These are phyloP conservation scores for Candida sojae DNA, from an alignment of 1,139 yeast genomes.

Conservation along the genomic window DNA sequence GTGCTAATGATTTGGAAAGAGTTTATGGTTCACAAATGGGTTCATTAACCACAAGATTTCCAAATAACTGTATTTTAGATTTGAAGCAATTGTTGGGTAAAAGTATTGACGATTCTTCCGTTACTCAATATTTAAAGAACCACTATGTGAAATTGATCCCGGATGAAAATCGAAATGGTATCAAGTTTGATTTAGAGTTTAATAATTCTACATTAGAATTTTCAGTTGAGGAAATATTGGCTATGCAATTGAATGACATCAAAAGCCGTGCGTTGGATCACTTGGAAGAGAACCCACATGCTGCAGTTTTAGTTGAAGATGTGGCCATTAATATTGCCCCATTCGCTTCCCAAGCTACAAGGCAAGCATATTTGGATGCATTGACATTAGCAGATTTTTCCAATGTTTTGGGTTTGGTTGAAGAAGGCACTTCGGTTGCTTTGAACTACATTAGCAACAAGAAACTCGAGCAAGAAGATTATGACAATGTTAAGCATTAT, in stretches of 20 bases:
- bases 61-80: conserved; percentile 66
- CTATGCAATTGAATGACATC: conserved; percentile 76
- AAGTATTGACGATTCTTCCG: conserved; percentile 47
- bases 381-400: conserved; percentile 68
- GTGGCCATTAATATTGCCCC: conserved; percentile 80
- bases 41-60: conserved; percentile 71
- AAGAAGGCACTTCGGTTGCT: conserved; percentile 91
- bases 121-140: conserved; percentile 43
- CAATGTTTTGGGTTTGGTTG: conserved; percentile 66
- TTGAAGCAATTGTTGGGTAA: conserved; percentile 74
- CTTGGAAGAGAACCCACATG: conserved; percentile 32
- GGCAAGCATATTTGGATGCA: conserved; percentile 73
- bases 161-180: conserved; percentile 43
- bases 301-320: conserved; percentile 52
- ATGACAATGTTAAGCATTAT: conserved; percentile 47
- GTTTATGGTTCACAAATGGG: conserved; percentile 78
- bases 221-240: conserved; percentile 71
- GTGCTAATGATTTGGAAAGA: conserved; percentile 58
- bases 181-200: conserved; percentile 57
- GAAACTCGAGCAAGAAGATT: conserved; percentile 37
- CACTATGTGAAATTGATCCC: conserved; percentile 58
- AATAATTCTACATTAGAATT: conserved; percentile 45
- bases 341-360: conserved; percentile 61
- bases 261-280: conserved; percentile 58
- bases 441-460: conserved; percentile 66